Evolutionary conservation across 2,329 filamentous ascomycete species (phyloP).

Genomic region (Arachnomyces sp.): DNA sequence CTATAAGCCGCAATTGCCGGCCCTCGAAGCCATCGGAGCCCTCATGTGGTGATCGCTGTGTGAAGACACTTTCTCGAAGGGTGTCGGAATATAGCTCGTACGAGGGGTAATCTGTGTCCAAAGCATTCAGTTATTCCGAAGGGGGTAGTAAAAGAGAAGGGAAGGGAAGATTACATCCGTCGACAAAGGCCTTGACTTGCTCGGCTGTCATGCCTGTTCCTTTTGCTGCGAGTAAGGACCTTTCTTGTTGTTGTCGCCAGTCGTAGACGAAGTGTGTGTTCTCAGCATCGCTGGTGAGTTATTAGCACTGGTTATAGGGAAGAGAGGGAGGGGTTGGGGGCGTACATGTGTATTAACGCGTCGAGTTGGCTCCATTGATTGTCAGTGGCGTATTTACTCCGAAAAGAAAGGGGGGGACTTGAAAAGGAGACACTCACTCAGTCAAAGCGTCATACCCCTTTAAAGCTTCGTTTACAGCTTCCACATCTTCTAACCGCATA

Average conservation of each 20-base stretch:
- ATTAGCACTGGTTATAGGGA: not conserved
- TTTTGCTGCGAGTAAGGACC: constrained; percentile 54
- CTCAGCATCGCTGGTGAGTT: constrained; percentile 53
- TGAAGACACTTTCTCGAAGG: constrained; percentile 51
- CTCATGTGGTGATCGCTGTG: constrained; percentile 13
- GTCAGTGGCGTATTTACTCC: not conserved
- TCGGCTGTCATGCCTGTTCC: constrained; percentile 76
- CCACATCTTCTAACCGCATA: constrained; percentile 48
- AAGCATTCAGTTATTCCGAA: constrained; percentile 1
- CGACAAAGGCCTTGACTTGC: constrained; percentile 67
- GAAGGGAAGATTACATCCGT: constrained; percentile 43
- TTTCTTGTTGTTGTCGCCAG: constrained; percentile 78
- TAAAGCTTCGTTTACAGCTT: constrained; percentile 52
- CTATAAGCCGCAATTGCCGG: constrained; percentile 54
- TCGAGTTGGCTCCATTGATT: constrained; percentile 41
- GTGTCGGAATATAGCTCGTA: constrained; percentile 61
- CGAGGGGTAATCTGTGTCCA: constrained; percentile 52
- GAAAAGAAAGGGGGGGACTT: not conserved
- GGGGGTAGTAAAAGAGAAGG: not conserved
- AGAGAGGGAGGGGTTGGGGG: constrained; percentile 4
- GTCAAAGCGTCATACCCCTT: constrained; percentile 52
- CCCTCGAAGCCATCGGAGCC: constrained; percentile 34
- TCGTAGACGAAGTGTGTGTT: constrained; percentile 68
- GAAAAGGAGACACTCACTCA: constrained; percentile 28
- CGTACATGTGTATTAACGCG: constrained; percentile 56